phyloP scores from a whole-genome alignment of 208 protist species.

The Trypanosoma brucei region DNA sequence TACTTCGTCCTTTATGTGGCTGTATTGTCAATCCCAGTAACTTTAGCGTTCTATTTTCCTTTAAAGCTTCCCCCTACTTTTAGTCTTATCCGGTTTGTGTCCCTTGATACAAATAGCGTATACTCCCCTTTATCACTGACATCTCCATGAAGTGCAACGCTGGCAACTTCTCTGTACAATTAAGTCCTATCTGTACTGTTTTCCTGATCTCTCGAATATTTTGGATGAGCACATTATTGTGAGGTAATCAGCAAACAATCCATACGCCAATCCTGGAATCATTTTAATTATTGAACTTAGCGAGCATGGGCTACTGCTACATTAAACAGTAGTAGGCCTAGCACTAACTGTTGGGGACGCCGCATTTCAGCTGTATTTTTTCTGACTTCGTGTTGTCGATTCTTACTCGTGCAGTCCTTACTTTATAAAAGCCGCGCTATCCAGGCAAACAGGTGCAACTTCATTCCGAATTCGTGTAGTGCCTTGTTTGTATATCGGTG shows the following conservation, averaged over 20 bases:
- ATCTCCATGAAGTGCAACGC: conserved; percentile 4
- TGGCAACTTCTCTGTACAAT: neutral
- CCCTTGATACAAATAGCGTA: conserved; percentile 4
- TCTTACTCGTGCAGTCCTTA: conserved; percentile 8
- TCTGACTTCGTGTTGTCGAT: conserved; percentile 13
- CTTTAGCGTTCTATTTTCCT: conserved; percentile 10
- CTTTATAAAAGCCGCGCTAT: conserved; percentile 12
- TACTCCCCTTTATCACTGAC: neutral
- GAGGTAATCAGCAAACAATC: conserved; percentile 36
- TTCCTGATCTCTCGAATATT: conserved; percentile 1
- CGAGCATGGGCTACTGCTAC: conserved; percentile 20
- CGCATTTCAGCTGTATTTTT: conserved; percentile 8
- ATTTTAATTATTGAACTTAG: conserved; percentile 14
- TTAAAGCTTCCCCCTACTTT: neutral
- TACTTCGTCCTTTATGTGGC: conserved; percentile 6
- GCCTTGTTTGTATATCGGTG: conserved; percentile 19
- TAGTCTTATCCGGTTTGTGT: neutral
- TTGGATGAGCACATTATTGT: conserved; percentile 6
- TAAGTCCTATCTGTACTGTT: neutral
- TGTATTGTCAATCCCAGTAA: conserved; percentile 7
- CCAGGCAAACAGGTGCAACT: conserved; percentile 15
- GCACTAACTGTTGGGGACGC: conserved; percentile 25
- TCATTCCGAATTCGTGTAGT: neutral
- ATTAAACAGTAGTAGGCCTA: conserved; percentile 28
- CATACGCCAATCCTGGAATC: conserved; percentile 9